Evolutionary conservation across 2,329 filamentous ascomycete species (phyloP), one percentile per base, ranked within the genome.

Genomic region (Arachnopeziza araneosa): DNA sequence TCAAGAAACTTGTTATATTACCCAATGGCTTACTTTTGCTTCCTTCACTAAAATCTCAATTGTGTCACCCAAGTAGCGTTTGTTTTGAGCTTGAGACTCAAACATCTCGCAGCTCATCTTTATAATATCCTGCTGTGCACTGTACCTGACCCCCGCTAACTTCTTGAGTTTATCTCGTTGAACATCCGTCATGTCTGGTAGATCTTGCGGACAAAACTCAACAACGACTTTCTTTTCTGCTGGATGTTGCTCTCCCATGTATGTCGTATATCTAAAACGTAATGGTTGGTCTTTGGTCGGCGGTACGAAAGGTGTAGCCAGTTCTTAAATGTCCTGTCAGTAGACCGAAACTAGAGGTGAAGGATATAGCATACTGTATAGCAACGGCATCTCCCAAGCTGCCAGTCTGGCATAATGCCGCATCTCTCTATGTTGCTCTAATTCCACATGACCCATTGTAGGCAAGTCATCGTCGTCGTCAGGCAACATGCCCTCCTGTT

Each of bases 241-340:
- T 0, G 95, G 93, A 77, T 99, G 96, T 59, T 84, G 80, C 76
- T 98, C 95, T 69, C 93, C 93, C 83, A 99, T 88, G 77, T 98
- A 98, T 48, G 89, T 93, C 19, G 95, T 99, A 79, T 96, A 97
- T 70, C 95, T 88, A 85, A 97, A 99, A 69, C 93, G 89, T 60
- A 99, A 84, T 52, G 91, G 85, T 68, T 90, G 81, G 52, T 85
- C 75, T 30, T 80, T 74, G 17, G 83, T 81, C 1, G 93, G 91
- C 2, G 86, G 83, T 62, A 81, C 77, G 74, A 96, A 98, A 21
- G 90, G 88, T 75, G 90, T 90, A 58, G 90, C 88, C 64, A 95
- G 83, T 73, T 93, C 91, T 96, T 71, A 49, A 59, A 44, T 50
- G 24, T 50, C 57, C 65, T 56, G 58, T 68, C 58, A 64, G 60